Evolutionary conservation across 495 filamentous ascomycete genomes (phyloP).

Genomic region (Xylaria cubensis): DNA sequence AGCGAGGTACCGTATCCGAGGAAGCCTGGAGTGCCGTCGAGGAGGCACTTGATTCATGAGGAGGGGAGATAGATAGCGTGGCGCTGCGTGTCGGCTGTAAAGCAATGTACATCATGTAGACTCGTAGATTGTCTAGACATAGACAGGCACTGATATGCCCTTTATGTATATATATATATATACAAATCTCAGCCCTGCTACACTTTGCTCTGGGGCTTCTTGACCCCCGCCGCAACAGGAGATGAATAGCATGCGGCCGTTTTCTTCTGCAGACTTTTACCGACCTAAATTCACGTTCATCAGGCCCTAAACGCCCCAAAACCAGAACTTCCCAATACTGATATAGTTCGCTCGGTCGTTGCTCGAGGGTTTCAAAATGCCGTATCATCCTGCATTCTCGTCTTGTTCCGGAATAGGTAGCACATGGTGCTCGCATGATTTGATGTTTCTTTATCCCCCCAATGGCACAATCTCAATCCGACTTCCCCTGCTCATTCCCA

Average conservation of each 20-base stretch:
- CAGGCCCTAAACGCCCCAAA: conserved; percentile 2
- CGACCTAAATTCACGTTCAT: neutral
- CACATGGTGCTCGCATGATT: neutral
- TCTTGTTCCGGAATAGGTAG: neutral
- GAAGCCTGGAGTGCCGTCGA: conserved; percentile 58
- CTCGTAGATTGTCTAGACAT: conserved; percentile 29
- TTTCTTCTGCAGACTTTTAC: neutral
- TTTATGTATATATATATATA: conserved; percentile 14
- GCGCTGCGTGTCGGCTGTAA: conserved; percentile 9
- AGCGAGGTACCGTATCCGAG: conserved; percentile 51
- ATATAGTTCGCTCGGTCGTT: conserved; percentile 12
- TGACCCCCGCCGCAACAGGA: neutral
- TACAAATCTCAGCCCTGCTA: neutral
- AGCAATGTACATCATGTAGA: conserved; percentile 31
- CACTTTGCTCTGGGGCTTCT: neutral
- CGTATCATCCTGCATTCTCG: neutral
- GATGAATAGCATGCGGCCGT: neutral
- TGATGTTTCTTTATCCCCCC: neutral
- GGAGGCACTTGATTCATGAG: conserved; percentile 49
- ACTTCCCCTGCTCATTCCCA: conserved; percentile 28
- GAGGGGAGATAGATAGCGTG: neutral
- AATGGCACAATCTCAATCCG: neutral
- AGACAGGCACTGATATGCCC: conserved; percentile 12
- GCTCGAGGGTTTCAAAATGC: neutral
- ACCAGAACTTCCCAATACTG: conserved; percentile 7